These are phyloP conservation scores for Cercis canadensis DNA, from an alignment of 306 rosid genomes.

Conservation along the genomic window DNA sequence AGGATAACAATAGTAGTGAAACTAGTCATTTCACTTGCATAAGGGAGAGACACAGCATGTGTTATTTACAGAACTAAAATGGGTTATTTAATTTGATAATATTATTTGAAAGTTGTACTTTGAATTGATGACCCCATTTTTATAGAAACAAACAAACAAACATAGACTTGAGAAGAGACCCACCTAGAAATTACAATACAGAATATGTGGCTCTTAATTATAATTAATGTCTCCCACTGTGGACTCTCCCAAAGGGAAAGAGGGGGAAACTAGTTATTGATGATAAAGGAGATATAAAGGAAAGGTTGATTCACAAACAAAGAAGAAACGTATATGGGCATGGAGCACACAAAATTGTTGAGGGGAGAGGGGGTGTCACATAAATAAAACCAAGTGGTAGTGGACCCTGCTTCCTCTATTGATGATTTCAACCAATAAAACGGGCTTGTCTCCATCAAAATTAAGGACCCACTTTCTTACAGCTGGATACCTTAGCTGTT, in stretches of 20 bases:
- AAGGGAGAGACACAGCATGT: conserved; percentile 55
- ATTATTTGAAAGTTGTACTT: neutral
- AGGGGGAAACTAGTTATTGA: neutral
- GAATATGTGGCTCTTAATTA: too few relatives aligned
- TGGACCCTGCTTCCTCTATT: conserved; percentile 40
- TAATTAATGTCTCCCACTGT: too few relatives aligned
- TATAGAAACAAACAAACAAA: conserved; percentile 36
- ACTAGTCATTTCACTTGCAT: conserved; percentile 29
- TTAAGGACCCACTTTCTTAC: conserved; percentile 43
- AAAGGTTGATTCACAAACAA: conserved; percentile 22
- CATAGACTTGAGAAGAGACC: conserved; percentile 29
- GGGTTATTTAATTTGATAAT: too few relatives aligned
- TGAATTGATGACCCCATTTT: conserved; percentile 4
- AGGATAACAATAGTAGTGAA: neutral
- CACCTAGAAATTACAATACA: conserved; percentile 31
- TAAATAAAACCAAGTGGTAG: conserved; percentile 30
- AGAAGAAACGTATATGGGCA: conserved; percentile 8
- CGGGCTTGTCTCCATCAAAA: conserved; percentile 35
- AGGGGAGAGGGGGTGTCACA: conserved; percentile 24
- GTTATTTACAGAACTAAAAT: conserved; percentile 36
- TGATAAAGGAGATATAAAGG: conserved; percentile 21
- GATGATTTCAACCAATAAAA: conserved; percentile 45
- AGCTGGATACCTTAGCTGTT: conserved; percentile 60
- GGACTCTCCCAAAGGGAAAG: too few relatives aligned
- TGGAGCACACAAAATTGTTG: conserved; percentile 10